Percentiles rank a stretch among this genome's conserved stretches.
phyloP scores from a whole-genome alignment of 441 rosid genomes.

The Adansonia madagascariensis region DNA sequence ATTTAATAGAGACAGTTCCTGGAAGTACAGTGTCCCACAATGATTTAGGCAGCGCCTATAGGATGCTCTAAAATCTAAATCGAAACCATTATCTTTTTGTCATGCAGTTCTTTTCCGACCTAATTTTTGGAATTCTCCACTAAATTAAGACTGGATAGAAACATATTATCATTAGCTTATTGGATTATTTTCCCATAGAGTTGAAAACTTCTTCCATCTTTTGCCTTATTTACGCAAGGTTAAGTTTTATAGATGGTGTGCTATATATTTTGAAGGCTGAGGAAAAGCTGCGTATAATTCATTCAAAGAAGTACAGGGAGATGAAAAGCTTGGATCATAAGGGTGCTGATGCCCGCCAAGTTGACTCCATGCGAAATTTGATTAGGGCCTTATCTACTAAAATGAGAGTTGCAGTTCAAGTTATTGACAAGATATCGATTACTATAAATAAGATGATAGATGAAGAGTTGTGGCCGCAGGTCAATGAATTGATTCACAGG shows the following conservation, averaged over 20 bases:
- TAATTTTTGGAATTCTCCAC: constrained; percentile 5
- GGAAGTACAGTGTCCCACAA: not conserved
- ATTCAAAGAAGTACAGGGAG: constrained; percentile 48
- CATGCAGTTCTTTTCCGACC: not conserved
- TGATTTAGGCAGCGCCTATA: not conserved
- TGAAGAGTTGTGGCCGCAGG: constrained; percentile 58
- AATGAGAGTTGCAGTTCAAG: constrained; percentile 55
- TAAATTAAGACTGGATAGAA: not conserved
- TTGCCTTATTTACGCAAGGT: not conserved
- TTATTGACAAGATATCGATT: constrained; percentile 51
- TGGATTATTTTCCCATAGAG: not conserved
- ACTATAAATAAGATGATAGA: constrained; percentile 52
- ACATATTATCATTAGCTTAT: not conserved
- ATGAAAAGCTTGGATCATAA: constrained; percentile 42
- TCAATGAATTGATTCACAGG: constrained; percentile 52
- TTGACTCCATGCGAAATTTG: constrained; percentile 38
- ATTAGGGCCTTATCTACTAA: constrained; percentile 46
- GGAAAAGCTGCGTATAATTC: constrained; percentile 51
- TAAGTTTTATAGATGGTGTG: not conserved
- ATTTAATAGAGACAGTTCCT: not conserved
- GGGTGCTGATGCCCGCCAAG: constrained; percentile 41
- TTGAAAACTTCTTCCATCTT: not conserved
- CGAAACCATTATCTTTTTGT: not conserved
- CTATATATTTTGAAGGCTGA: constrained; percentile 45
- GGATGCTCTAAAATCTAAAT: constrained; percentile 8